Base-by-base conservation (phyloP, 805 yeast genomes). In the Komagataella pseudopastoris region DNA sequence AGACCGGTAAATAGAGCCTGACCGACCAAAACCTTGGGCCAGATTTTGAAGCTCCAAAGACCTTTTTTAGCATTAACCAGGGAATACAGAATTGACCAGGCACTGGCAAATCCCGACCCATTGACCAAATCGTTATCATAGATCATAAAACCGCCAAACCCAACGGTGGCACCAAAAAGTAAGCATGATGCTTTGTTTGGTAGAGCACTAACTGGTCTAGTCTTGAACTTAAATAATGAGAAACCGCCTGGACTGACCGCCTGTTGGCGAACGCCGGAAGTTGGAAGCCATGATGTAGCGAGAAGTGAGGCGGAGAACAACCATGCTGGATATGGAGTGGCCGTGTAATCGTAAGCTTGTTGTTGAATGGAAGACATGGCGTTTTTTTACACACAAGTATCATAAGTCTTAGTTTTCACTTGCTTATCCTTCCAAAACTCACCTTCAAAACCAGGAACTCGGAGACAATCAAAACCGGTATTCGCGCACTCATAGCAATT, bases 81-180 rank as follows among this genome's bases (percentile, higher is more conserved):
- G 53, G 83, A 61, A 59, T 87, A 90, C 53, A 89, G 65, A 6
- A 85, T 63, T 6, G 87, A 78, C 96, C 96, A 90, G 2, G 93
- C 95, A 58, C 78, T 71, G 6, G 76, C 70, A 60, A 89, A 84
- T 0, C 96, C 96, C 1, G 91, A 74, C 3, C 95, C 96, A 65
- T 85, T 81, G 48, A 76, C 74, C 18, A 79, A 66, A 59, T 88
- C 96, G 14, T 86, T 83, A 61, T 89, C 96, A 56, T 72, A 72
- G 45, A 84, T 76, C 71, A 89, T 83, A 70, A 78, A 84, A 3
- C 86, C 81, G 23, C 91, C 91, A 17, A 83, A 63, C 1, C 80
- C 80, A 52, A 77, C 68, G 44, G 85, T 80, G 1, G 75, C 67
- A 4, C 88, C 85, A 62, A 85, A 85, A 8, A 81, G 59, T 23